Evolutionary conservation across 2,329 filamentous ascomycete genomes (phyloP).

Genomic region (Ramichloridium luteum): DNA sequence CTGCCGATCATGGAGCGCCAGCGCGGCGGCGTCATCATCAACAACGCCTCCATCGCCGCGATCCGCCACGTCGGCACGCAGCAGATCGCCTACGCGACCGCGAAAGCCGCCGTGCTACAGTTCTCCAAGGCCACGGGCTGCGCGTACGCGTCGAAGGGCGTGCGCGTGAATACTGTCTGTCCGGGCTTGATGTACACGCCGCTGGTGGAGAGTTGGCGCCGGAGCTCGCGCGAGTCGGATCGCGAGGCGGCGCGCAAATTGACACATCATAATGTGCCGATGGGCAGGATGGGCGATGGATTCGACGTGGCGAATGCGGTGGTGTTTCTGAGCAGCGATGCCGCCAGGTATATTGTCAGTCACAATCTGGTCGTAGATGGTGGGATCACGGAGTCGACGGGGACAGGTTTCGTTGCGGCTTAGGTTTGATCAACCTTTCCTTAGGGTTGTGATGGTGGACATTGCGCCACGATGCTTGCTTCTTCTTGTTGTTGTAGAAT

Average conservation of each 20-base stretch:
- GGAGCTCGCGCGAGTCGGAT: conserved; percentile 33
- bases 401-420: conserved; percentile 15
- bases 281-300: conserved; percentile 46
- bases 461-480: no score
- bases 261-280: conserved; percentile 45
- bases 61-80: conserved; percentile 39
- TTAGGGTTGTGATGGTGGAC: no score
- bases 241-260: conserved; percentile 40
- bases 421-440: no score
- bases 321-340: conserved; percentile 72
- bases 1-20: conserved; percentile 44
- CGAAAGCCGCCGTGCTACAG: conserved; percentile 19
- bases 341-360: conserved; percentile 75
- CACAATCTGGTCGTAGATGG: conserved; percentile 46
- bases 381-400: conserved; percentile 18
- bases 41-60: conserved; percentile 41
- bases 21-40: conserved; percentile 29
- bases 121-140: conserved; percentile 27
- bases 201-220: conserved; percentile 34
- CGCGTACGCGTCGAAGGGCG: conserved; percentile 33
- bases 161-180: conserved; percentile 42
- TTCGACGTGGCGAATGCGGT: conserved; percentile 69
- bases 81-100: conserved; percentile 40
- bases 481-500: no score
- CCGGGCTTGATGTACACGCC: conserved; percentile 47